phyloP scores from a whole-genome alignment of 1,284 basidiomycete genomes.

The Rhodotorula sp. region DNA sequence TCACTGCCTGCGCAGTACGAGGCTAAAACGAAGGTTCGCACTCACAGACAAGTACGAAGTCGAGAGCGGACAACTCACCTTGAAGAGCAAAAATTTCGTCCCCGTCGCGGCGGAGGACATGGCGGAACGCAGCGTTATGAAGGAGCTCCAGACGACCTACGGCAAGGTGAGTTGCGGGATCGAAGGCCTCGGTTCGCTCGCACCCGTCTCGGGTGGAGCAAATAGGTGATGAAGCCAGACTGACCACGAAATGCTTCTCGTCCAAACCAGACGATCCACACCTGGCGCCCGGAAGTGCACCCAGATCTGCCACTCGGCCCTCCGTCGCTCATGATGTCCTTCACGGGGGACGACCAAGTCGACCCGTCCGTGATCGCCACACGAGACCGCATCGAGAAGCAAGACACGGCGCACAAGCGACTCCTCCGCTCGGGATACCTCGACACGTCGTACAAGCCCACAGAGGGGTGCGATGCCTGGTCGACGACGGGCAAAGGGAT shows the following conservation, averaged over 20 bases:
- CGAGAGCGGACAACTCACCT: slow-evolving; percentile 56
- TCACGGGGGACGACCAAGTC: slow-evolving; percentile 24
- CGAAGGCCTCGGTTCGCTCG: neutral
- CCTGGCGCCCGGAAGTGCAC: slow-evolving; percentile 50
- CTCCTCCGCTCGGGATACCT: slow-evolving; percentile 17
- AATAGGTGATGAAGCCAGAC: too few species aligned
- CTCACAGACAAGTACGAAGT: slow-evolving; percentile 52
- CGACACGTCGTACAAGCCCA: slow-evolving; percentile 15
- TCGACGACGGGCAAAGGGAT: slow-evolving; percentile 19
- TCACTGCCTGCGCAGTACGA: neutral
- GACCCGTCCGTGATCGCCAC: slow-evolving; percentile 1
- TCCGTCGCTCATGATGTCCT: slow-evolving; percentile 49
- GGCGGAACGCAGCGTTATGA: slow-evolving; percentile 56
- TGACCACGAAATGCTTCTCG: neutral
- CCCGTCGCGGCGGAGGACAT: slow-evolving; percentile 51
- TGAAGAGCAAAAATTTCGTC: slow-evolving; percentile 52
- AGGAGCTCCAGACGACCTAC: slow-evolving; percentile 56
- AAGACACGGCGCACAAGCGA: slow-evolving; percentile 22
- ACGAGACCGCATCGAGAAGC: neutral
- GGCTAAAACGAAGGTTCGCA: neutral
- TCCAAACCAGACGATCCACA: slow-evolving; percentile 19
- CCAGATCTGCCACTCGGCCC: slow-evolving; percentile 57
- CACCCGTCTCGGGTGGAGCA: neutral
- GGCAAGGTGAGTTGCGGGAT: slow-evolving; percentile 52
- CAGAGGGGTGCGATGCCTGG: slow-evolving; percentile 7